Evolutionary conservation across 371 early-diverging fungal genomes (phyloP), one percentile per base, ranked within the genome.

Genomic region (Dichotomocladium elegans): DNA sequence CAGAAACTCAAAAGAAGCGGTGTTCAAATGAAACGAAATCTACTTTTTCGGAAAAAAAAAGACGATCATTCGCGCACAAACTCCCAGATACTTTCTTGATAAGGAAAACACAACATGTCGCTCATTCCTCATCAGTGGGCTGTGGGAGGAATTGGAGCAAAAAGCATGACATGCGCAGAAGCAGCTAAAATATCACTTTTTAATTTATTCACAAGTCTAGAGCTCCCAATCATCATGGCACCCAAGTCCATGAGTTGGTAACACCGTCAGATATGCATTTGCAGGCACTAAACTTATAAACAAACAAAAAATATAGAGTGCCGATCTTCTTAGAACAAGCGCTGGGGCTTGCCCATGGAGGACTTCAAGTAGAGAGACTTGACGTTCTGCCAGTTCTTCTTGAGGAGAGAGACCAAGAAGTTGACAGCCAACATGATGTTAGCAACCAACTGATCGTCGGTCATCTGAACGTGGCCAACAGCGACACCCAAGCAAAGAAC

Each of bases 351-450:
- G 81, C 96, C 96, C 94, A 98, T 98, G 70, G 95, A 85, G 63
- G 90, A 87, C 93, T 99, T 99, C 83, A 99, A 85, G 92, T 87
- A 94, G 71, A 99, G 87, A 64, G 96, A 94, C 85, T 91, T 91
- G 82, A 98, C 92, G 93, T 97, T 99, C 83, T 98, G 96, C 94
- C 96, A 94, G 87, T 96, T 89, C 89, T 98, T 99, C 93, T 99
- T 98, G 61, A 98, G 83, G 60, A 98, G 82, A 41, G 97, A 96
- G 55, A 97, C 92, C 68, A 99, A 81, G 84, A 97, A 95, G 88
- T 95, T 96, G 86, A 98, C 85, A 61, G 96, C 82, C 85, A 95
- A 81, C 94, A 96, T 95, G 79, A 93, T 91, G 93, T 99, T 99
- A 75, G 91, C 85, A 65, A 93, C 80, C 55, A 98, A 83, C 79